Base-by-base conservation (phyloP, 2,329 filamentous ascomycete genomes). In the Penicillium sp. region DNA sequence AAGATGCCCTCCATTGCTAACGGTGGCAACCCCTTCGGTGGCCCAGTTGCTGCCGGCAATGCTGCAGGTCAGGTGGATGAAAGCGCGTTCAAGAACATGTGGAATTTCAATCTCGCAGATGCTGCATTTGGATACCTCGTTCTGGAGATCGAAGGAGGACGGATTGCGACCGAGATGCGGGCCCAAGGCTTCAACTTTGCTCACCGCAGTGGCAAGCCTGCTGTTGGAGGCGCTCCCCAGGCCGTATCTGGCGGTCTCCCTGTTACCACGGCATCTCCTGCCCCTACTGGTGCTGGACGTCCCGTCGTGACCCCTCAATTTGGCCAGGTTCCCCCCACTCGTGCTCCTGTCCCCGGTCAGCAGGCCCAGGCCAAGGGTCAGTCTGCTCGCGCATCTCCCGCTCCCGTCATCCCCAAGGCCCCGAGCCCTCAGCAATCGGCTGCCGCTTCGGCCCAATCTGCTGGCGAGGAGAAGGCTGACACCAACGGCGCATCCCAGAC, bases 71-170 rank as follows among this genome's bases (percentile, higher is more conserved):
- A 96, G 69, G 92, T 99, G 18, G 94, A 99, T 61, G 94, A 99
- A 80, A 97, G 92, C 68, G 94, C 94, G 1, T 99, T 99, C 84
- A 99, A 99, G 81, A 99, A 99, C 74, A 97, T 97, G 94, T 99
- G 94, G 94, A 99, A 99, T 76, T 99, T 99, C 79, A 97, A 97
- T 75, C 77, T 99, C 63, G 94, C 94, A 27, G 94, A 99, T 79
- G 94, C 94, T 53, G 93, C 94, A 20, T 99, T 97, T 73, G 94
- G 94, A 58, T 99, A 92, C 82, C 82, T 99, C 49, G 92, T 97
- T 15, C 78, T 99, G 55, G 94, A 99, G 73, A 88, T 99, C 57
- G 94, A 99, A 71, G 90, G 92, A 69, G 94, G 94, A 49, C 87
- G 94, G 42, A 97, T 99, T 65, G 94, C 92, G 45, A 99, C 94